Evolutionary conservation across 2,329 filamentous ascomycete species (phyloP).

Genomic region (Fusarium setosum): DNA sequence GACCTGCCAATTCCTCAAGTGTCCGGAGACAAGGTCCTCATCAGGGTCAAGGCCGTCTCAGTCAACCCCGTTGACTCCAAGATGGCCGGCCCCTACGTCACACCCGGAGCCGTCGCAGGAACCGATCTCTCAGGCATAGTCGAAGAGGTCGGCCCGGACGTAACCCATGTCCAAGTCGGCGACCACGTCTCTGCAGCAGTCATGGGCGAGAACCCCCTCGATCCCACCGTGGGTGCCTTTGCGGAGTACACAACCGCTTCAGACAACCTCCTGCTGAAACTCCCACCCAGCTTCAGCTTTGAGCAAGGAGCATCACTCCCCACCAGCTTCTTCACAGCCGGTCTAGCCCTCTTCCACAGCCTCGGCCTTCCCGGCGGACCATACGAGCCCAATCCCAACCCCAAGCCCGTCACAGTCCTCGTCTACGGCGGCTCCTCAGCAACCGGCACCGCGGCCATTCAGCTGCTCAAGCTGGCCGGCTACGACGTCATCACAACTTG

Average conservation of each 20-base stretch:
- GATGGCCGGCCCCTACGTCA: too few relatives aligned
- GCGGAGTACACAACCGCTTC: constrained; percentile 52
- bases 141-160: too few relatives aligned
- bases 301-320: constrained; percentile 59
- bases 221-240: constrained; percentile 50
- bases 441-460: constrained; percentile 6
- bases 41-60: too few relatives aligned
- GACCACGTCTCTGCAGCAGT: background rate
- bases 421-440: constrained; percentile 19
- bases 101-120: too few relatives aligned
- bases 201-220: background rate
- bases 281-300: constrained; percentile 51
- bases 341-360: constrained; percentile 58
- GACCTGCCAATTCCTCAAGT: too few relatives aligned
- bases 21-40: too few relatives aligned
- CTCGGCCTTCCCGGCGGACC: constrained; percentile 43
- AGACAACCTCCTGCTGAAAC: constrained; percentile 53
- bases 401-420: background rate
- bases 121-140: too few relatives aligned
- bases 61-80: too few relatives aligned
- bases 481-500: constrained; percentile 16
- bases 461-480: constrained; percentile 4
- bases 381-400: background rate
- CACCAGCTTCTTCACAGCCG: constrained; percentile 54
- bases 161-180: too few relatives aligned